Evolutionary conservation across 306 rosid species (phyloP).

Genomic region (Glycine tomentella): DNA sequence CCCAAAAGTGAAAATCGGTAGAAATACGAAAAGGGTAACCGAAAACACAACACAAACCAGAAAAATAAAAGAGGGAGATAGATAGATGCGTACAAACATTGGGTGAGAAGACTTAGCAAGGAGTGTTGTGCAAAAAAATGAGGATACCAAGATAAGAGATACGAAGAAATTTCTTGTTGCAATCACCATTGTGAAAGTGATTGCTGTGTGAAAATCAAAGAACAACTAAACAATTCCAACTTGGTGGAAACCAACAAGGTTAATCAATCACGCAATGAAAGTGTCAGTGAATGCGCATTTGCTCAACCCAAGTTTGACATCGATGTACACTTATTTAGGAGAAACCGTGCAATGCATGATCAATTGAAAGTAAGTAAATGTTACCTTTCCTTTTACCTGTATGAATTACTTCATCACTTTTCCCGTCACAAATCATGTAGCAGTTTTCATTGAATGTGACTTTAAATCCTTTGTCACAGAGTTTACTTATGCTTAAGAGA

Average conservation of each 20-base stretch:
- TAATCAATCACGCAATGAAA: neutral
- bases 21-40: neutral
- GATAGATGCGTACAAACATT: slow-evolving; percentile 57
- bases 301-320: neutral
- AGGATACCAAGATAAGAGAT: slow-evolving; percentile 40
- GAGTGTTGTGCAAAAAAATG: slow-evolving; percentile 43
- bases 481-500: too few species aligned
- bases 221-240: neutral
- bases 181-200: slow-evolving; percentile 21
- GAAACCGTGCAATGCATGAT: too few species aligned
- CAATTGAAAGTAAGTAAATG: too few species aligned
- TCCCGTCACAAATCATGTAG: too few species aligned
- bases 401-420: too few species aligned
- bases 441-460: too few species aligned
- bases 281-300: too few species aligned
- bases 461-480: too few species aligned
- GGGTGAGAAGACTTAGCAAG: slow-evolving; percentile 80
- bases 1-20: slow-evolving; percentile 21
- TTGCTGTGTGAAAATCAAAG: neutral
- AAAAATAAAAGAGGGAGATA: neutral
- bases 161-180: slow-evolving; percentile 26
- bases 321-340: too few species aligned
- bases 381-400: too few species aligned
- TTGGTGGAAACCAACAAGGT: neutral
- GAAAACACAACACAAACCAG: neutral